Evolutionary conservation across 768 basidiomycete genomes (phyloP), one percentile per base, ranked within the genome.

Genomic region (Tulasnella sp.): DNA sequence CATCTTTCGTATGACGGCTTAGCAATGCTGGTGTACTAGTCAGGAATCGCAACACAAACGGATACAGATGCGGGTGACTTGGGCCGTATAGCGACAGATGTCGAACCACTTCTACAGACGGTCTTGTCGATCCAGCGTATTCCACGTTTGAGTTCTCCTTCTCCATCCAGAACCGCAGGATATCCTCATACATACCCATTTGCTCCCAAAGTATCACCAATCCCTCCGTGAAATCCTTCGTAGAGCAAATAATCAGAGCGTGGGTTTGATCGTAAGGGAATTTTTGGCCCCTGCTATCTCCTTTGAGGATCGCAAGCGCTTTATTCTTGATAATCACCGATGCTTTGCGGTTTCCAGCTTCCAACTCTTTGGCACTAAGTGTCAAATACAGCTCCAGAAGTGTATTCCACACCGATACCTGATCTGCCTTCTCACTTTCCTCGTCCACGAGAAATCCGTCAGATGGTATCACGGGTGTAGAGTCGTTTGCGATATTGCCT

Each of bases 121-220:
- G 65, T 6, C 64, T 58, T 0, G 60, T 32, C 15, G n/a, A 3
- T 16, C n/a, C 43, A 28, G 4, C 25, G 28, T 9, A 19, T 2
- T 4, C 24, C 39, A 19, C 7, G 9, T 48, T 20, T 9, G 48
- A 45, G 8, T 45, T 52, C 49, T 82, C 72, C 54, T 72, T 72
- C 53, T 86, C 84, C 76, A 93, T 92, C 82, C 83, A 91, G 68
- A 87, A 95, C 20, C 91, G 75, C 27, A 98, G 62, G 41, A 98
- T 80, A 58, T 95, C 92, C 59, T 96, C 93, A 63, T 89, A 87
- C 93, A 95, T 92, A 5, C 85, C 90, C 68, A 91, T 71, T 55
- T 76, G 79, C 67, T 95, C 95, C 87, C 91, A 98, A 2, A 98
- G 71, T 4, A 86, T 66, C 2, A 98, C 83, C 9, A 93, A 73